Evolutionary conservation across 352 stramenopile genomes (phyloP), one percentile per base, ranked within the genome.

Genomic region (Pythium apleroticum): DNA sequence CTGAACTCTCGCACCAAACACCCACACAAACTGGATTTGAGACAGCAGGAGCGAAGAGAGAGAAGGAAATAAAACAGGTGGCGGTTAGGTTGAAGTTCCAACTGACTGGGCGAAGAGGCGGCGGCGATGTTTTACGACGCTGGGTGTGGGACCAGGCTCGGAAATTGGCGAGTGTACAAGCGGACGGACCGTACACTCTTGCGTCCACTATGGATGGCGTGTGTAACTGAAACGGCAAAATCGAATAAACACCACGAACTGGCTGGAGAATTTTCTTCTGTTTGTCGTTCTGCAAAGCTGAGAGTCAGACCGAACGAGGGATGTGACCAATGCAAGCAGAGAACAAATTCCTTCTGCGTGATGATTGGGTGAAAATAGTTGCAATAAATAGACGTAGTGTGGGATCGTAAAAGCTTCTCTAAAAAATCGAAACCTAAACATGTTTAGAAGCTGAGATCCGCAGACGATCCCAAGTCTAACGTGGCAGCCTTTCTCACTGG

Each of bases 231-330:
- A 69, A 70, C 52, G 30, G 35, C 1, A 57, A 28, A 50, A 56
- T 37, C n/a, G 60, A 66, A 61, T 57, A 43, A 31, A 25, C 49
- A 45, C 49, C n/a, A 31, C 43, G 53, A 65, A 66, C 41, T 71
- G 57, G 61, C 61, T 63, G 31, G 30, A 58, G 61, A 68, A 68
- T 63, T 53, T 68, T 68, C 53, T 57, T 20, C 57, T 55, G n/a
- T 37, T 49, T 57, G n/a, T n/a, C 25, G 33, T 50, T 50, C 20
- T 15, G 8, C n/a, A 25, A 50, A 28, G 7, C 37, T 48, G 49
- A 68, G 61, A 68, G 61, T 68, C 61, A 68, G 61, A 54, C 27
- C 53, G 19, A 41, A 41, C 10, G 22, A 57, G 46, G 53, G 28
- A 46, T 28, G 45, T 9, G 20, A 52, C 45, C 45, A 52, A 25